Evolutionary conservation across 345 rosid species (phyloP).

Genomic region (Lumnitzera littorea): DNA sequence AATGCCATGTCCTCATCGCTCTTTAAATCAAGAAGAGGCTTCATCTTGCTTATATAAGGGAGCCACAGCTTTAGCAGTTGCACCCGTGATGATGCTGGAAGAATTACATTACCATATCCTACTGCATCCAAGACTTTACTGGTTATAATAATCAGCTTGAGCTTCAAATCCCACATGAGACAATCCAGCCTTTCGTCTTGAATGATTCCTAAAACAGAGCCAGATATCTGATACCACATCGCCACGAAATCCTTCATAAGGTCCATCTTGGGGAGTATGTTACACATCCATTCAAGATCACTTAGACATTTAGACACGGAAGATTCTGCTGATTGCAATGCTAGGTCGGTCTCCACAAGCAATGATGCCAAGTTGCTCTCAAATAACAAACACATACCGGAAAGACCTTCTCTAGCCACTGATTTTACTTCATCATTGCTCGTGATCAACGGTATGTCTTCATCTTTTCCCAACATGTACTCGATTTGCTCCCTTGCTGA

Average conservation of each 20-base stretch:
- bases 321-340: constrained; percentile 27
- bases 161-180: constrained; percentile 58
- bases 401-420: constrained; percentile 45
- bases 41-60: constrained; percentile 73
- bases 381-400: constrained; percentile 42
- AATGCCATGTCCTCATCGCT: constrained; percentile 32
- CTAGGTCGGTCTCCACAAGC: constrained; percentile 28
- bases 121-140: constrained; percentile 87
- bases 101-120: constrained; percentile 80
- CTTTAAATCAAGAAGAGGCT: constrained; percentile 56
- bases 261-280: constrained; percentile 62
- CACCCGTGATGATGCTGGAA: constrained; percentile 44
- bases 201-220: constrained; percentile 33
- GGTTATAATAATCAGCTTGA: constrained; percentile 65
- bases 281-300: constrained; percentile 83
- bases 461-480: constrained; percentile 71
- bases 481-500: constrained; percentile 93
- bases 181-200: constrained; percentile 53
- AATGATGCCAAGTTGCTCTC: constrained; percentile 41
- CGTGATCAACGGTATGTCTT: constrained; percentile 44
- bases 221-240: constrained; percentile 57
- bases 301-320: constrained; percentile 28
- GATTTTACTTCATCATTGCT: constrained; percentile 67
- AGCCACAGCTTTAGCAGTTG: constrained; percentile 68
- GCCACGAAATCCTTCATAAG: constrained; percentile 76